phyloP scores from a whole-genome alignment of 331 rosid species.

The Telfairia occidentalis region DNA sequence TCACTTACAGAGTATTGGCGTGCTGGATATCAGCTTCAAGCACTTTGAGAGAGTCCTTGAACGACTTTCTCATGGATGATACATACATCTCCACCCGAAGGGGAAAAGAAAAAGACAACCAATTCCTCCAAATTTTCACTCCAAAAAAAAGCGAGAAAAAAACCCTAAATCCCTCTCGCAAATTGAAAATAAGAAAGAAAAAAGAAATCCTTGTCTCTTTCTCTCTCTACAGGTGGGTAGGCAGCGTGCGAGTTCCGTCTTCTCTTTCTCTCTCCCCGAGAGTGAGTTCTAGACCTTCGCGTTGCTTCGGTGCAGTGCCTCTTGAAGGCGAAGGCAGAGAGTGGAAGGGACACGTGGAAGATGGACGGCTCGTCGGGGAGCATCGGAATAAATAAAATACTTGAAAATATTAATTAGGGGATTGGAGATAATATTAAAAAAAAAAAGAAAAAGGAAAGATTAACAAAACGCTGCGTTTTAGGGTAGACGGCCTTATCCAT shows the following conservation, averaged over 20 bases:
- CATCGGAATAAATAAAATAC: neutral
- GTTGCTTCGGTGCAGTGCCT: constrained; percentile 37
- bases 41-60: constrained; percentile 88
- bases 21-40: constrained; percentile 99
- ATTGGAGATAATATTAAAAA: neutral
- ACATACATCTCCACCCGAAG: constrained; percentile 41
- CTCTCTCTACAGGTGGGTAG: constrained; percentile 13
- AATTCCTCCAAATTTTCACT: neutral
- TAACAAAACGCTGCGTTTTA: neutral
- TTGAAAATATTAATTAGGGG: neutral
- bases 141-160: neutral
- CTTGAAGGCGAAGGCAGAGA: constrained; percentile 49
- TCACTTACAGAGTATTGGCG: constrained; percentile 79
- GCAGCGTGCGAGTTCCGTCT: neutral
- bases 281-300: constrained; percentile 22
- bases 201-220: neutral
- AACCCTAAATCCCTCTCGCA: constrained; percentile 20
- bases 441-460: neutral
- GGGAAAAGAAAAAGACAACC: neutral
- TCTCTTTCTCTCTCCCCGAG: neutral
- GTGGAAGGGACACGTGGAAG: constrained; percentile 49
- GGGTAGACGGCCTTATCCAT: constrained; percentile 32
- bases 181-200: neutral
- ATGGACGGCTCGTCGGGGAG: neutral
- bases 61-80: constrained; percentile 88